These are phyloP conservation scores for Boletus rufocinnamomeus DNA, from an alignment of 768 basidiomycete genomes.

Conservation along the genomic window DNA sequence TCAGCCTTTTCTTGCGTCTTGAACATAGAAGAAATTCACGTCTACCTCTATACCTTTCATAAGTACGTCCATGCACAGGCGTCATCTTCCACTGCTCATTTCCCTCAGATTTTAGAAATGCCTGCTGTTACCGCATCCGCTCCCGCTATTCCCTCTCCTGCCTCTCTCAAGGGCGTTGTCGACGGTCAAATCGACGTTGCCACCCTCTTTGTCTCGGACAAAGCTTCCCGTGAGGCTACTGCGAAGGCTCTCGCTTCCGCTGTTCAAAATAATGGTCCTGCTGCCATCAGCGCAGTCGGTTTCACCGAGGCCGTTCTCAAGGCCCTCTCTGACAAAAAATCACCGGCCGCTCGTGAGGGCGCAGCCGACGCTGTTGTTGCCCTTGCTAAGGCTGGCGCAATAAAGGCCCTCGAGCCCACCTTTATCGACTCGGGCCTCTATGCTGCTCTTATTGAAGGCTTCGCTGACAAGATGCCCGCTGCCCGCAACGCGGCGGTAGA, in stretches of 20 bases:
- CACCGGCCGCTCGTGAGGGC: constrained; percentile 86
- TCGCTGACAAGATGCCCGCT: constrained; percentile 93
- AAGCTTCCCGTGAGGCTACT: constrained; percentile 73
- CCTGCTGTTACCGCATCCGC: constrained; percentile 74
- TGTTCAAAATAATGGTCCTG: constrained; percentile 83
- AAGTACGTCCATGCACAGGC: constrained; percentile 40
- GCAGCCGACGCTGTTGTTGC: constrained; percentile 71
- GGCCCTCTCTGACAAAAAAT: constrained; percentile 95
- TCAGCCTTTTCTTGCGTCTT: constrained; percentile 27
- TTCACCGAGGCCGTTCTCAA: constrained; percentile 76
- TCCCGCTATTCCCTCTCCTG: constrained; percentile 58
- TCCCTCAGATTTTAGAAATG: constrained; percentile 63
- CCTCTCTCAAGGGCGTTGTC: constrained; percentile 70
- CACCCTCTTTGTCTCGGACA: constrained; percentile 83
- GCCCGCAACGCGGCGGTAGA: constrained; percentile 83
- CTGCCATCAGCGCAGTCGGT: constrained; percentile 66
- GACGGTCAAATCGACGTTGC: constrained; percentile 70
- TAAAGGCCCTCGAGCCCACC: constrained; percentile 83
- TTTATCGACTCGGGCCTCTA: constrained; percentile 88
- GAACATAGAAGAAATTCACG: constrained; percentile 37
- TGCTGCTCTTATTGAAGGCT: constrained; percentile 82
- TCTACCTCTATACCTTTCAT: constrained; percentile 38
- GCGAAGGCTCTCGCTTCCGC: constrained; percentile 67
- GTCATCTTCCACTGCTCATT: neutral
- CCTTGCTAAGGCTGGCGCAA: constrained; percentile 68